Evolutionary conservation across 371 early-diverging fungal genomes (phyloP), one percentile per base, ranked within the genome.

Genomic region (Mortierella sp.): DNA sequence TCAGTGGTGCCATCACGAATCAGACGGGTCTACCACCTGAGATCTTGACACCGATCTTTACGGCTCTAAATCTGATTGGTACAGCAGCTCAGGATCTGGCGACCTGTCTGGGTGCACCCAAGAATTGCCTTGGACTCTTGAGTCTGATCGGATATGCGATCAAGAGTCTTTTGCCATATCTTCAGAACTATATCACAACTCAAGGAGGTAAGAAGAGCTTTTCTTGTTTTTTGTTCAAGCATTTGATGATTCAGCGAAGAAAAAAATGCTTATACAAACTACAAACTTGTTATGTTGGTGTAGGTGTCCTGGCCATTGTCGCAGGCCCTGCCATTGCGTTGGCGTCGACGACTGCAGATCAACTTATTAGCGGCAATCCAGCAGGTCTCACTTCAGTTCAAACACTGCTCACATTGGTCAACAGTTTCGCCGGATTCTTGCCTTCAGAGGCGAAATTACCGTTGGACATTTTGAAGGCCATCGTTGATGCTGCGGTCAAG

Each of bases 101-200:
- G 3, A 51, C 27, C 6, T 62, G 62, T 15, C 2, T 21, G 23
- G 46, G 53, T 2, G 54, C 37, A 4, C 37, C 46, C 19, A 44
- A 52, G 47, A 34, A 48, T 21, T 54, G 48, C 19, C 2, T 1
- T 5, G 62, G 62, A 14, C 15, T 62, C n/a, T 53, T 62, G 47
- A 14, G 4, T 0, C 11, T 53, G 9, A 8, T 62, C 21, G 55
- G 55, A 17, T 34, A 44, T 30, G 19, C 15, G 7, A 23, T 62
- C 39, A 34, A 53, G 41, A 9, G 17, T n/a, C 48, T 28, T 12
- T 17, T 62, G 5, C 54, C 54, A 15, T 21, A 44, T 23, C 30
- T 62, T 28, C 27, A 19, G 9, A 23, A 31, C 2, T 31, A 32
- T n/a, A 1, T 47, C 12, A 26, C 57, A 5, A 9, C 15, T 7